A percentile compares a stretch with the other conserved stretches of the same genome.
Conservation (phyloP, 2,329 filamentous ascomycete species). For the Phialophora tarda region DNA sequence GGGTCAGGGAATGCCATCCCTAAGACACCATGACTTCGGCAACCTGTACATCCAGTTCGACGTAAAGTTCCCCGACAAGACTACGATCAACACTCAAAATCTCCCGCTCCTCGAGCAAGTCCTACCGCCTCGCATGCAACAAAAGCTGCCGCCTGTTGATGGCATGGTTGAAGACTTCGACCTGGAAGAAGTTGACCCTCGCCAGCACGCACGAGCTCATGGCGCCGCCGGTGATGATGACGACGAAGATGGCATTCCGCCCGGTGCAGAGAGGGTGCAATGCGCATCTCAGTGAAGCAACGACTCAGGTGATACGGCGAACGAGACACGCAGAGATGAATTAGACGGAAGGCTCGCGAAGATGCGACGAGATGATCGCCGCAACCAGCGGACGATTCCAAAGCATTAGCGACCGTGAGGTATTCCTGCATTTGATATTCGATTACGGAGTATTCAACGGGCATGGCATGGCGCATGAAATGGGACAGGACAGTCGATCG, state of each 20-base stretch:
- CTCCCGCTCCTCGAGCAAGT: conserved; percentile 82
- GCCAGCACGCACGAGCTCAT: conserved; percentile 68
- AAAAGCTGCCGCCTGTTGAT: conserved; percentile 74
- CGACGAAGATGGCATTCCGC: conserved; percentile 60
- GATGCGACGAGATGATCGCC: conserved; percentile 16
- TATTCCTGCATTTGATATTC: conserved; percentile 21
- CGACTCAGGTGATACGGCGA: neutral
- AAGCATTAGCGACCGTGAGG: conserved; percentile 28
- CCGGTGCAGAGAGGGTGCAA: conserved; percentile 57
- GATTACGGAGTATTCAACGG: conserved; percentile 11
- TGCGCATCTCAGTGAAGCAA: conserved; percentile 57
- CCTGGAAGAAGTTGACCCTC: conserved; percentile 81
- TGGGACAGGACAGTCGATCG: conserved; percentile 10
- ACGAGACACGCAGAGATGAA: conserved; percentile 16
- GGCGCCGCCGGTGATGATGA: conserved; percentile 73
- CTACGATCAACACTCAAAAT: conserved; percentile 62
- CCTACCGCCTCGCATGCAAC: conserved; percentile 73
- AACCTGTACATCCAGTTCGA: conserved; percentile 98
- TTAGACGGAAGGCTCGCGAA: conserved; percentile 8
- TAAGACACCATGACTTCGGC: conserved; percentile 90
- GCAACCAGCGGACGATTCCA: conserved; percentile 18
- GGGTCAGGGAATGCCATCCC: conserved; percentile 96
- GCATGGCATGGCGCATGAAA: conserved; percentile 18
- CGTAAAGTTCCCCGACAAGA: conserved; percentile 91
- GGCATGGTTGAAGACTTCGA: conserved; percentile 90